phyloP scores from a whole-genome alignment of 345 rosid species.

The Eucalyptus dawsonii region DNA sequence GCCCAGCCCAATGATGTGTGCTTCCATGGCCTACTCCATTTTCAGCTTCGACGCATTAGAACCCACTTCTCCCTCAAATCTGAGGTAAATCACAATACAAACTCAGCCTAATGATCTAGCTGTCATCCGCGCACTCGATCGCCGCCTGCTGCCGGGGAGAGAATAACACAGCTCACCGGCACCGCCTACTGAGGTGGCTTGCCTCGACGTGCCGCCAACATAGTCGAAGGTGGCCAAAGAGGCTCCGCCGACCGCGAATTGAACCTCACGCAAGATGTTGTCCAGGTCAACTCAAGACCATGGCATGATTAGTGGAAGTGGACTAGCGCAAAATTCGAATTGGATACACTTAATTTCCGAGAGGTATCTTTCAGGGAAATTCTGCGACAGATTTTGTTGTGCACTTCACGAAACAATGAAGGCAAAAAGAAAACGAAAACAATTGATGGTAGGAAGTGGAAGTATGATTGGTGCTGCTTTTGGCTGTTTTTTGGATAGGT shows the following conservation, averaged over 20 bases:
- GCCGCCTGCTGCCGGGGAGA: neutral
- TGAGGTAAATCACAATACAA: neutral
- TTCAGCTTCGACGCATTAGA: neutral
- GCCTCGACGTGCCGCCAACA: neutral
- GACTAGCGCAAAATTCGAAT: neutral
- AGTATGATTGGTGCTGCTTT: neutral
- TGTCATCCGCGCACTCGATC: rapidly evolving
- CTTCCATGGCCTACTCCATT: neutral
- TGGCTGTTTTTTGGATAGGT: neutral
- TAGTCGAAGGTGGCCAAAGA: neutral
- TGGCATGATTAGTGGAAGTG: neutral
- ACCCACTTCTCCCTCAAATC: neutral
- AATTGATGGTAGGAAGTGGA: neutral
- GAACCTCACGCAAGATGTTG: neutral
- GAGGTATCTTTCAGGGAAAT: neutral
- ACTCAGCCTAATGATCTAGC: neutral
- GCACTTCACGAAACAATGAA: neutral
- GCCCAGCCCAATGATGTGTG: neutral
- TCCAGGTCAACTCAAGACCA: neutral
- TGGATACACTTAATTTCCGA: neutral
- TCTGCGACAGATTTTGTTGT: neutral
- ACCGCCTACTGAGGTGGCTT: neutral
- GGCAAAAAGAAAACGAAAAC: neutral
- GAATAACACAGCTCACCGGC: neutral
- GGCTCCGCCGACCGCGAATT: neutral